A percentile compares a stretch with the other conserved stretches of the same genome.
Conservation (phyloP, 164 flowering plant species). For the Echeveria elegans region DNA sequence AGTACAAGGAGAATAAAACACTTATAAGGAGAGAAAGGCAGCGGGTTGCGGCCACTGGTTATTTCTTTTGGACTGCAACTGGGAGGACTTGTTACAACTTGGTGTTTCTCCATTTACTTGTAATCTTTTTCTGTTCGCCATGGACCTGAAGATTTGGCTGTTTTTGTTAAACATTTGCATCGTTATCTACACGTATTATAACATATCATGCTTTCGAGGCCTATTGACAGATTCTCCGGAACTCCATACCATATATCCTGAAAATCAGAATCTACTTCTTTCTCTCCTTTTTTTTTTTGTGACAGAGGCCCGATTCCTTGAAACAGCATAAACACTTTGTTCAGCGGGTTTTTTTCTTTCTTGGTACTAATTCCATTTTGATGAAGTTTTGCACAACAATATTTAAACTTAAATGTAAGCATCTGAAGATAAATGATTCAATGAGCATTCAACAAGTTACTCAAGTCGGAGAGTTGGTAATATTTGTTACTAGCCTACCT, state of each 20-base stretch:
- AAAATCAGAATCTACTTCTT: constrained; percentile 33
- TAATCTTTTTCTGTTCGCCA: background rate
- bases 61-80: background rate
- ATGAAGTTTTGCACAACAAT: constrained; percentile 6
- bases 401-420: background rate
- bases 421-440: constrained; percentile 7
- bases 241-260: constrained; percentile 28
- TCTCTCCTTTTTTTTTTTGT: constrained; percentile 15
- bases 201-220: constrained; percentile 25
- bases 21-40: background rate
- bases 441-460: constrained; percentile 10
- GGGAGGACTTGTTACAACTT: background rate
- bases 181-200: constrained; percentile 21
- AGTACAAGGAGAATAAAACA: constrained; percentile 1
- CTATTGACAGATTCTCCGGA: constrained; percentile 26
- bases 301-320: constrained; percentile 10
- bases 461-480: constrained; percentile 8
- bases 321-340: constrained; percentile 13
- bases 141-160: background rate
- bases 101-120: background rate
- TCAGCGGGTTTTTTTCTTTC: background rate
- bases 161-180: background rate
- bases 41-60: background rate
- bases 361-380: background rate
- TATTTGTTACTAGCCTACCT: constrained; percentile 11